Evolutionary conservation across 2,329 filamentous ascomycete genomes (phyloP).

Genomic region (Plenodomus tracheiphilus): DNA sequence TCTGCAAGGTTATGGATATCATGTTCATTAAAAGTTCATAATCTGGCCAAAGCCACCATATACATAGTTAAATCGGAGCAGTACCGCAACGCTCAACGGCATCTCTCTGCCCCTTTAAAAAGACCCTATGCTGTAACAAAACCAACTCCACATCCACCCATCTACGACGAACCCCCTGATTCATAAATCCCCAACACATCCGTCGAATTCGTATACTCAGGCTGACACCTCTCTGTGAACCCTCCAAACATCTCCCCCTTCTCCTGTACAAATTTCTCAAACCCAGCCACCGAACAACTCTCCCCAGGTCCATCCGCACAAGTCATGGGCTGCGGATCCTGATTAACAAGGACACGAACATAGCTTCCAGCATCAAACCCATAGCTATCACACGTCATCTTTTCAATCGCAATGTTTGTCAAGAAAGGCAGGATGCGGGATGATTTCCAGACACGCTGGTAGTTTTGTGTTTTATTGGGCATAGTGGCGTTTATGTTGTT

Average conservation of each 20-base stretch:
- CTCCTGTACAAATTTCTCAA: conserved; percentile 49
- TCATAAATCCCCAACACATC: conserved; percentile 37
- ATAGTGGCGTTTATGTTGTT: conserved; percentile 65
- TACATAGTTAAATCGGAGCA: background rate
- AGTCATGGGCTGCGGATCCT: conserved; percentile 53
- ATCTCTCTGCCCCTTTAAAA: background rate
- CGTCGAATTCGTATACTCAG: conserved; percentile 50
- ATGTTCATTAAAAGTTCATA: too few relatives aligned
- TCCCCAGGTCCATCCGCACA: conserved; percentile 56
- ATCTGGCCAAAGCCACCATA: too few relatives aligned
- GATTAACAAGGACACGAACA: conserved; percentile 57
- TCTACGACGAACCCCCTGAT: background rate
- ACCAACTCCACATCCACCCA: background rate
- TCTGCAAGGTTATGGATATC: too few relatives aligned
- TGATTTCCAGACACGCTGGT: conserved; percentile 65
- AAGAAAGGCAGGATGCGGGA: conserved; percentile 67
- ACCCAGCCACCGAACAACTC: conserved; percentile 52
- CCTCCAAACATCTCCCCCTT: conserved; percentile 50
- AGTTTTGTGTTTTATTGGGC: conserved; percentile 65
- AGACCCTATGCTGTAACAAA: background rate
- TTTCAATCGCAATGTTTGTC: conserved; percentile 68
- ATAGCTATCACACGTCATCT: conserved; percentile 63
- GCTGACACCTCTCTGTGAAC: conserved; percentile 49
- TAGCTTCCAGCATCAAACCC: conserved; percentile 57
- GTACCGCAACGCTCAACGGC: background rate